These are phyloP conservation scores for Globisporangium canariense DNA, from an alignment of 352 stramenopile species.

Conservation along the genomic window DNA sequence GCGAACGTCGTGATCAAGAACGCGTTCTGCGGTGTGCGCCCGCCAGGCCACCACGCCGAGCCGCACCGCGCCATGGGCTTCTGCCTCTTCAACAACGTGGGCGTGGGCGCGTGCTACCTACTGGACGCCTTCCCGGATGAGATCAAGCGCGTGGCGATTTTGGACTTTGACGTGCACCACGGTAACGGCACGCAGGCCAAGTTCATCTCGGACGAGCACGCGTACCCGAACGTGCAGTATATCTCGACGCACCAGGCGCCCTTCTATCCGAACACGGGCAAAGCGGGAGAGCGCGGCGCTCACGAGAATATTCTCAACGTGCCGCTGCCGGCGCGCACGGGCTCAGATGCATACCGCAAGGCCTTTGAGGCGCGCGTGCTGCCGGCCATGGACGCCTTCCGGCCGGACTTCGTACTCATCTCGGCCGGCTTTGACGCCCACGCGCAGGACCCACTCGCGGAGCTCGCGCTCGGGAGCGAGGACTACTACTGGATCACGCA, in stretches of 20 bases:
- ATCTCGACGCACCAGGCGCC: conserved; percentile 38
- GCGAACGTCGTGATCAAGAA: conserved; percentile 16
- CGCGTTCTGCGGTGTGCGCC: conserved; percentile 63
- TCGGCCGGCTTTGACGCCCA: conserved; percentile 95
- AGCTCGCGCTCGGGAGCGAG: conserved; percentile 54
- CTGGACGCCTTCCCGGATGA: conserved; percentile 32
- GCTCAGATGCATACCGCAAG: conserved; percentile 54
- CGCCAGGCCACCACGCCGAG: conserved; percentile 86
- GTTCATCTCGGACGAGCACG: conserved; percentile 40
- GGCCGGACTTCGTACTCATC: conserved; percentile 93
- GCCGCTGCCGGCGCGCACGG: conserved; percentile 37
- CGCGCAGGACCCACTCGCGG: conserved; percentile 88
- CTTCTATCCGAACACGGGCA: conserved; percentile 74
- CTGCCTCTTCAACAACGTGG: conserved; percentile 87
- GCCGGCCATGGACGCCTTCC: conserved; percentile 85
- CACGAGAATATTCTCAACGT: conserved; percentile 73
- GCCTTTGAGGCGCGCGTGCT: conserved; percentile 76
- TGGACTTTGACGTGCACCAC: conserved; percentile 92
- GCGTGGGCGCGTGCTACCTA: conserved; percentile 63
- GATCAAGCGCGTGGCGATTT: conserved; percentile 55
- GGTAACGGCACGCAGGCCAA: conserved; percentile 86
- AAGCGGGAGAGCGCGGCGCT: conserved; percentile 38
- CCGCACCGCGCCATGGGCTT: conserved; percentile 70
- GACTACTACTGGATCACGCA: conserved; percentile 21
- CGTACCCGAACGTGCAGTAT: conserved; percentile 49